phyloP scores from a whole-genome alignment of 2,329 filamentous ascomycete species.

The Xylaria sp. region DNA sequence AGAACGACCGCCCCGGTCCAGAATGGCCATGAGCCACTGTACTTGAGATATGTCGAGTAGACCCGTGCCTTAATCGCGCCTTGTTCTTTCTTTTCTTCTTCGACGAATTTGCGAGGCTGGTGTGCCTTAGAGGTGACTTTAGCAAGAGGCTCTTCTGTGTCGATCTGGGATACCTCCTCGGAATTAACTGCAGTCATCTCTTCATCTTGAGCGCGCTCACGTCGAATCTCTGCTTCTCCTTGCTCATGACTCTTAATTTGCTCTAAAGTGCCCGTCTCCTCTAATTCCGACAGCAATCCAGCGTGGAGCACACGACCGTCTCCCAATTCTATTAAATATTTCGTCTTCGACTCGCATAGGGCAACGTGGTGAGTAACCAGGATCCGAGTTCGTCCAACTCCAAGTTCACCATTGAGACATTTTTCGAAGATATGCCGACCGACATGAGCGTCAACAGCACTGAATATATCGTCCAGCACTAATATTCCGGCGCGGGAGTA shows the following conservation, averaged over 20 bases:
- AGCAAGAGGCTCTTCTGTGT: constrained; percentile 57
- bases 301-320: constrained; percentile 73
- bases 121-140: constrained; percentile 62
- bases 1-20: constrained; percentile 67
- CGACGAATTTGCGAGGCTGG: constrained; percentile 74
- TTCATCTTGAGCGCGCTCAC: constrained; percentile 59
- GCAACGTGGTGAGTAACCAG: constrained; percentile 84
- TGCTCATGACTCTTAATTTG: constrained; percentile 69
- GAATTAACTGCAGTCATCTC: constrained; percentile 66
- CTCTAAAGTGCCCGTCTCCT: constrained; percentile 65
- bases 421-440: constrained; percentile 83
- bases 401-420: constrained; percentile 77
- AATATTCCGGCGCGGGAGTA: constrained; percentile 83
- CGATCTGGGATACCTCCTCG: constrained; percentile 58
- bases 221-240: constrained; percentile 54
- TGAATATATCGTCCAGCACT: constrained; percentile 86
- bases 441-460: constrained; percentile 83
- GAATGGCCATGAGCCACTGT: constrained; percentile 71
- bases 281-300: constrained; percentile 73
- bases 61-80: constrained; percentile 75
- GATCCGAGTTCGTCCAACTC: constrained; percentile 76
- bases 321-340: constrained; percentile 78
- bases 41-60: constrained; percentile 74
- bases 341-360: constrained; percentile 75
- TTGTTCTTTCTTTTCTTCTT: constrained; percentile 78